Conservation (phyloP, 352 stramenopile species). For the Hyaloperonospora brassicae region DNA sequence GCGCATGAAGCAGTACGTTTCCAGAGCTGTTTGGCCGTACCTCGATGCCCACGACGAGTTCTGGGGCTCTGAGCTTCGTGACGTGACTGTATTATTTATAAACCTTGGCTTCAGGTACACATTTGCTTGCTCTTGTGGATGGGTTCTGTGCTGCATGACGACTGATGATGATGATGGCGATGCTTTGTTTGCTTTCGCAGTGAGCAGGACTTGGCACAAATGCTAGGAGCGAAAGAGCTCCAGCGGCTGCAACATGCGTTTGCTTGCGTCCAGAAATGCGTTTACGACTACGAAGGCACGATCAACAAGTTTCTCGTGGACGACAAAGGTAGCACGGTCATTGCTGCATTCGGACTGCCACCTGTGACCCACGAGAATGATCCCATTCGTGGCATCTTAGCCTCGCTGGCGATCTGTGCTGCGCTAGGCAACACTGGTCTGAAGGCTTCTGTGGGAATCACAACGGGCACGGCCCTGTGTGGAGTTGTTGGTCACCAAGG, state of each 20-base stretch:
- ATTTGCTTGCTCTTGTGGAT: background rate
- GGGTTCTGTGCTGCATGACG: background rate
- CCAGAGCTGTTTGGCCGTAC: slow-evolving; percentile 87
- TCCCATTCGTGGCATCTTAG: slow-evolving; percentile 81
- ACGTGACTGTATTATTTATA: slow-evolving; percentile 91
- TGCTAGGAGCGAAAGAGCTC: slow-evolving; percentile 60
- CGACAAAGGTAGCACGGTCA: slow-evolving; percentile 90
- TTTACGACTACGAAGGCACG: slow-evolving; percentile 92
- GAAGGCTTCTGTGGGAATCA: slow-evolving; percentile 88
- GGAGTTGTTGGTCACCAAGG: slow-evolving; percentile 87
- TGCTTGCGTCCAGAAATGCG: slow-evolving; percentile 77
- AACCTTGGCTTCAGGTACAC: slow-evolving; percentile 87
- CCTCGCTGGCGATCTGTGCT: slow-evolving; percentile 79
- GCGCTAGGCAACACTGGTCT: slow-evolving; percentile 51
- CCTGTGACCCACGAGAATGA: slow-evolving; percentile 91
- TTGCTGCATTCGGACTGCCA: slow-evolving; percentile 89
- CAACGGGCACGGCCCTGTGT: slow-evolving; percentile 87
- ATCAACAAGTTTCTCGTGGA: slow-evolving; percentile 96
- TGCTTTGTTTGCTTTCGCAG: slow-evolving; percentile 16
- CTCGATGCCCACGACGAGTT: slow-evolving; percentile 88
- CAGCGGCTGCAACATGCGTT: slow-evolving; percentile 77
- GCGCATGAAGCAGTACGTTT: slow-evolving; percentile 89
- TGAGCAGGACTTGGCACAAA: slow-evolving; percentile 68
- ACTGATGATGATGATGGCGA: background rate
- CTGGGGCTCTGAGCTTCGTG: slow-evolving; percentile 87